These are phyloP conservation scores for Phytophthora citricola DNA, from an alignment of 352 stramenopile genomes.

Conservation along the genomic window DNA sequence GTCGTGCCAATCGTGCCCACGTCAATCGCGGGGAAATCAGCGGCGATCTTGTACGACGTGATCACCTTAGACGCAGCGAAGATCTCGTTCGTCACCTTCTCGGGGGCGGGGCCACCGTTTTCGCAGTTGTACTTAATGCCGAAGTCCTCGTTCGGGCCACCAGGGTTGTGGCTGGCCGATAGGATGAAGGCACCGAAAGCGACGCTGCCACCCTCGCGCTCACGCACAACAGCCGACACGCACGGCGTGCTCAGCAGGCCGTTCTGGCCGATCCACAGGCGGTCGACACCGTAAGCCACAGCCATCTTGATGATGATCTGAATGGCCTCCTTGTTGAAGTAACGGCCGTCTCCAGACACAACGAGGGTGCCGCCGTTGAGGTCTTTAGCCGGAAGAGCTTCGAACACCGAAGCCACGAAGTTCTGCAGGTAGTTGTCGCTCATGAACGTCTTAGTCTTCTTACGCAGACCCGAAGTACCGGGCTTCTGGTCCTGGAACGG, in stretches of 20 bases:
- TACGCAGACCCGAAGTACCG: constrained; percentile 97
- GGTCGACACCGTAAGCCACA: constrained; percentile 96
- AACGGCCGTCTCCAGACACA: constrained; percentile 95
- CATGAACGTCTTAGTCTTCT: constrained; percentile 99
- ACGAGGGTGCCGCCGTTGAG: constrained; percentile 96
- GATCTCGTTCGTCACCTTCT: constrained; percentile 98
- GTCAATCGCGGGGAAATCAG: constrained; percentile 85
- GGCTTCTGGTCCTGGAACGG: constrained; percentile 97
- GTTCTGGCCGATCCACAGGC: constrained; percentile 95
- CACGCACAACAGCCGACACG: constrained; percentile 97
- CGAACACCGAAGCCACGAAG: constrained; percentile 97
- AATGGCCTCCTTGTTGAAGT: constrained; percentile 95
- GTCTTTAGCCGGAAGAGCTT: constrained; percentile 95
- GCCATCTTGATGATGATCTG: constrained; percentile 97
- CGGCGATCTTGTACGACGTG: constrained; percentile 92
- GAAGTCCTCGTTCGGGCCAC: constrained; percentile 98
- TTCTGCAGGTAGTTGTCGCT: constrained; percentile 98
- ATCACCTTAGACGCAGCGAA: constrained; percentile 97
- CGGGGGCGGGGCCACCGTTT: constrained; percentile 97
- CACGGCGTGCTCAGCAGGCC: constrained; percentile 98
- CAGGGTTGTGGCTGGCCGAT: constrained; percentile 98
- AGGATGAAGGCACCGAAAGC: constrained; percentile 97
- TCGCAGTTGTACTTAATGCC: constrained; percentile 99
- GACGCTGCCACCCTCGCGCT: constrained; percentile 93
- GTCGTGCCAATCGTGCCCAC: constrained; percentile 76